Evolutionary conservation across 805 yeast genomes (phyloP), one percentile per base, ranked within the genome.

Genomic region (Candida dajiaensis): DNA sequence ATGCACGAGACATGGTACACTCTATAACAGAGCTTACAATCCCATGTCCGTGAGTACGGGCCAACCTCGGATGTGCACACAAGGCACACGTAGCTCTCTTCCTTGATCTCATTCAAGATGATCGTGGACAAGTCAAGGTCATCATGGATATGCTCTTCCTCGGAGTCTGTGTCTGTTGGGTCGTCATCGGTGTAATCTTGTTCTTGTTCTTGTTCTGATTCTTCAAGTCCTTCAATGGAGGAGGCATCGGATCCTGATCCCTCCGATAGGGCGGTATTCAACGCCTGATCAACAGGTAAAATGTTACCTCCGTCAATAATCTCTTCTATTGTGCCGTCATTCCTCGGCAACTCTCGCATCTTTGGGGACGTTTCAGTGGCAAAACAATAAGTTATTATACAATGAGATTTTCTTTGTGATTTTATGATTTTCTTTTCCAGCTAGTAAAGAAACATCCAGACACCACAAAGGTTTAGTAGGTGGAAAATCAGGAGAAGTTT

Each of bases 1-100:
- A 89, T 84, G 68, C 99, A 92, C 13, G 80, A 81, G 40, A 89
- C 70, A 61, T 92, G 97, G 60, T 88, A 92, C 1, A 85, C 95
- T 48, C 97, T 71, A 59, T 68, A 84, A 62, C 99, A 92, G 23
- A 72, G 69, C 8, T 66, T 63, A 62, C 99, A 92, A 7, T 89
- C 76, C 94, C 96, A 94, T 45, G 89, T 72, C 40, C 72, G 67
- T 20, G 89, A 80, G 12, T 70, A 66, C 4, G 77, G 71, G 43
- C 81, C 87, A 49, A 92, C 74, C 52, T 88, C 92, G 33, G 85
- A 82, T 0, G 96, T 86, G 65, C 99, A 92, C 12, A 92, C 88
- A 62, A 92, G 71, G 66, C 99, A 92, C 1, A 79, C 74, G 59
- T 92, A 90, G 1, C 75, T 72, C n/a, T 87, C 90, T 12, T 77